Conservation (phyloP, 305 asterid genomes). For the Ilex paraguariensis region DNA sequence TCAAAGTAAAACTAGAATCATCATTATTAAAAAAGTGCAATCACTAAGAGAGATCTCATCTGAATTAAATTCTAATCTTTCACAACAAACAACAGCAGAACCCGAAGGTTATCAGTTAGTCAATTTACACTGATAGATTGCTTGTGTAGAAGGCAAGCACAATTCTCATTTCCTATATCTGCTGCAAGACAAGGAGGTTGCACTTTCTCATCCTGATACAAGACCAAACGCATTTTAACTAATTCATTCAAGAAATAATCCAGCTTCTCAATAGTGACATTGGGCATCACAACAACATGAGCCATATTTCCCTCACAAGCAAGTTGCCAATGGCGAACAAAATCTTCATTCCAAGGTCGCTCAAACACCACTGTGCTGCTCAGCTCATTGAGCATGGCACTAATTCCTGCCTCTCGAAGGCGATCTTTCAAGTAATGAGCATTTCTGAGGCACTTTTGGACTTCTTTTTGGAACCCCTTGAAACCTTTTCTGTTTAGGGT, state of each 20-base stretch:
- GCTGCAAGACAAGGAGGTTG: slow-evolving; percentile 7
- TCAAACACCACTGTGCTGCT: slow-evolving; percentile 16
- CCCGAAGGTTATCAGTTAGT: neutral
- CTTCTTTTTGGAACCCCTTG: slow-evolving; percentile 6
- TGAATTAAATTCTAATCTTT: neutral
- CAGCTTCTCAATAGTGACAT: slow-evolving; percentile 7
- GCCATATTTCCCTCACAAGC: slow-evolving; percentile 13
- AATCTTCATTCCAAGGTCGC: slow-evolving; percentile 7
- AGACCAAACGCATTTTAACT: neutral
- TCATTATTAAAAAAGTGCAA: neutral
- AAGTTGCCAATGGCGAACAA: slow-evolving; percentile 15
- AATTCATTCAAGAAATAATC: slow-evolving; percentile 8
- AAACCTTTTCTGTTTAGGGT: slow-evolving; percentile 5
- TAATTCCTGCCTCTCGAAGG: slow-evolving; percentile 9
- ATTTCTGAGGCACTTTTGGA: slow-evolving; percentile 3
- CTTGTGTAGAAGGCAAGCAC: slow-evolving; percentile 9
- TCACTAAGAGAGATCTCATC: neutral
- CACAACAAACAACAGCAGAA: neutral
- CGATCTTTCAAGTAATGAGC: slow-evolving; percentile 11
- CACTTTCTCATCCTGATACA: neutral
- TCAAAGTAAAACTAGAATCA: neutral
- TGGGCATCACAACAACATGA: slow-evolving; percentile 14
- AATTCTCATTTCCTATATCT: slow-evolving; percentile 14
- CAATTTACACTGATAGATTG: neutral
- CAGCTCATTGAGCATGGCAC: slow-evolving; percentile 9